Base-by-base conservation (phyloP, 75 land plant genomes). In the Larix kaempferi region DNA sequence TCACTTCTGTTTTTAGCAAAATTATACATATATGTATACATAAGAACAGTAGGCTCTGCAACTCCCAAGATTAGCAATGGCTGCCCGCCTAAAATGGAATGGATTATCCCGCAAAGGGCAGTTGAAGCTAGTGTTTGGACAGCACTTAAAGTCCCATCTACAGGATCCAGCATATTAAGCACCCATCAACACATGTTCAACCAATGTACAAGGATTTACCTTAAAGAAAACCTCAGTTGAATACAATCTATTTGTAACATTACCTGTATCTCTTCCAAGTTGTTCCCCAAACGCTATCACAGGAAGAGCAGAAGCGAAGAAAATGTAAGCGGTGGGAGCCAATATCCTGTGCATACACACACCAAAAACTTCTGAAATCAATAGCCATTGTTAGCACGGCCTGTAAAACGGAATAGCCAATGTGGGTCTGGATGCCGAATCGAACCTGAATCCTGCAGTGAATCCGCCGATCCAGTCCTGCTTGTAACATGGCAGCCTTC, bases 201-300 rank as follows among this genome's bases (percentile, higher is more conserved):
- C 12, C 54, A 49, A 0, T 49, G 54, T 11, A 49, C 1, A 49
- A 49, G 54, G 54, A 49, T 10, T 49, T 10, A 49, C 10, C 54
- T 11, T 49, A 49, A 49, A 49, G 10, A 49, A 11, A 49, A 49
- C 2, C 54, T 10, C 54, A 11, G 54, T 49, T 10, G 54, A 49
- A 49, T 49, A 10, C 54, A 49, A 49, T 49, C 54, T 11, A 10
- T 49, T 49, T 49, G 54, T 49, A 13, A 55, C 23, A 76, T 60
- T 60, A 93, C 98, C 89, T 82, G 96, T 93, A n/a, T 91, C 92
- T 76, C 90, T 89, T 39, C 85, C 86, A 23, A 95, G 84, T 80
- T 95, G 98, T 81, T 95, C 98, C 23, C 98, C 98, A 78, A 95
- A 95, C 19, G 98, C 90, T 56, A 95, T 91, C 11, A 95, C 98